Percentiles rank a stretch among this genome's conserved stretches.
Conservation (phyloP, 345 rosid genomes). For the Hibiscus syriacus region DNA sequence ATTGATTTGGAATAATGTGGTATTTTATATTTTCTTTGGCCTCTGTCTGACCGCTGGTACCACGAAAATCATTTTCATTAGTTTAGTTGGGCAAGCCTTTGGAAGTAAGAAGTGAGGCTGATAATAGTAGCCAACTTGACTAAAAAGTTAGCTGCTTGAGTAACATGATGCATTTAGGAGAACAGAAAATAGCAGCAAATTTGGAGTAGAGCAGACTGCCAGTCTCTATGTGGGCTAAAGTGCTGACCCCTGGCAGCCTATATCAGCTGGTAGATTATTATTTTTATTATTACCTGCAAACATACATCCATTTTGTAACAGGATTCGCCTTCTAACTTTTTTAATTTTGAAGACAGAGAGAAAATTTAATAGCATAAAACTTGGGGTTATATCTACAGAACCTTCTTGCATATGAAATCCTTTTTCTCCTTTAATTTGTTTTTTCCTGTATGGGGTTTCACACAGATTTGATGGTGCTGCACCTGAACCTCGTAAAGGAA, state of each 20-base stretch:
- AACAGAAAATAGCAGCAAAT: too few relatives aligned
- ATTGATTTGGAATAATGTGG: too few relatives aligned
- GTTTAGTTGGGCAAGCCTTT: too few relatives aligned
- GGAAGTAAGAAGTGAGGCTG: too few relatives aligned
- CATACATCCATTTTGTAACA: not conserved
- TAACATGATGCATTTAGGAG: too few relatives aligned
- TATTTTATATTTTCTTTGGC: too few relatives aligned
- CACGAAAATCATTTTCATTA: too few relatives aligned
- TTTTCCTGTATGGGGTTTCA: not conserved
- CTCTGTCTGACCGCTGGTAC: too few relatives aligned
- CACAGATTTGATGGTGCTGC: conserved; percentile 88
- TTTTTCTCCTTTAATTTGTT: not conserved
- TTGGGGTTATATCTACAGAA: not conserved
- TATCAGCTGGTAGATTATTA: not conserved
- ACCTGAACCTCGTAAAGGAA: conserved; percentile 90
- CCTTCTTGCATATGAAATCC: not conserved
- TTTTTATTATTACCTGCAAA: not conserved
- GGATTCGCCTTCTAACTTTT: not conserved
- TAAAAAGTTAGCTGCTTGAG: too few relatives aligned
- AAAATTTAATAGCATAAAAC: not conserved
- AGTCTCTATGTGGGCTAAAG: not conserved
- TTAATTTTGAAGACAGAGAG: not conserved
- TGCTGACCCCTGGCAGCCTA: not conserved
- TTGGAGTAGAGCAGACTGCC: too few relatives aligned
- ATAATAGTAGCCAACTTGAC: too few relatives aligned